A percentile compares a stretch with the other conserved stretches of the same genome.
Evolutionary conservation across 2,329 filamentous ascomycete genomes (phyloP).

Genomic region (Aspergillus fumigatiaffinis): DNA sequence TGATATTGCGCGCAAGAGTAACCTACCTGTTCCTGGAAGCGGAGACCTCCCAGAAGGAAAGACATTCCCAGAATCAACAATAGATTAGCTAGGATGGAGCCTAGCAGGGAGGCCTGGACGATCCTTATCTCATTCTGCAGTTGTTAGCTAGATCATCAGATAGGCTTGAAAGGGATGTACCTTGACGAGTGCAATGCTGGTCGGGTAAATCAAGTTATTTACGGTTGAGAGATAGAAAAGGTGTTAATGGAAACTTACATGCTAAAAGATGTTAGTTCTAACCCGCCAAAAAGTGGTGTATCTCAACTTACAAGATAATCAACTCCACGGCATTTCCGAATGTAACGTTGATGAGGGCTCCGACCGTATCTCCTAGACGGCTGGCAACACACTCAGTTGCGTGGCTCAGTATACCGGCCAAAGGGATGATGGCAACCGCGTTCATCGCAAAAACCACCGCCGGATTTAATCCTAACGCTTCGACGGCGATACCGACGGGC

Average conservation of each 20-base stretch:
- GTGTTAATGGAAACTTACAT: constrained; percentile 47
- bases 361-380: constrained; percentile 68
- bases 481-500: constrained; percentile 37
- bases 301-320: constrained; percentile 61
- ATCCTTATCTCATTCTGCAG: constrained; percentile 72
- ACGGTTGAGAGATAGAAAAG: neutral
- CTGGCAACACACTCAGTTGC: constrained; percentile 72
- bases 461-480: constrained; percentile 46
- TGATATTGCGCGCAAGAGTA: neutral
- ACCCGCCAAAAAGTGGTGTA: constrained; percentile 10
- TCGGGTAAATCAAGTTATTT: neutral
- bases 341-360: constrained; percentile 70
- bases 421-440: constrained; percentile 69
- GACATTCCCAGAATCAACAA: constrained; percentile 88
- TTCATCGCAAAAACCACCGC: constrained; percentile 70
- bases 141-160: neutral
- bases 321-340: constrained; percentile 77
- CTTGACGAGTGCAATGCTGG: constrained; percentile 71
- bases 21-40: constrained; percentile 76
- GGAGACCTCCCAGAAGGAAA: constrained; percentile 79
- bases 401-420: constrained; percentile 67
- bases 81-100: constrained; percentile 84
- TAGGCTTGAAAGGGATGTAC: constrained; percentile 31
- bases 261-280: constrained; percentile 28
- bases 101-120: constrained; percentile 84